phyloP scores from a whole-genome alignment of 768 basidiomycete genomes.

The Trametes cinnabarina region DNA sequence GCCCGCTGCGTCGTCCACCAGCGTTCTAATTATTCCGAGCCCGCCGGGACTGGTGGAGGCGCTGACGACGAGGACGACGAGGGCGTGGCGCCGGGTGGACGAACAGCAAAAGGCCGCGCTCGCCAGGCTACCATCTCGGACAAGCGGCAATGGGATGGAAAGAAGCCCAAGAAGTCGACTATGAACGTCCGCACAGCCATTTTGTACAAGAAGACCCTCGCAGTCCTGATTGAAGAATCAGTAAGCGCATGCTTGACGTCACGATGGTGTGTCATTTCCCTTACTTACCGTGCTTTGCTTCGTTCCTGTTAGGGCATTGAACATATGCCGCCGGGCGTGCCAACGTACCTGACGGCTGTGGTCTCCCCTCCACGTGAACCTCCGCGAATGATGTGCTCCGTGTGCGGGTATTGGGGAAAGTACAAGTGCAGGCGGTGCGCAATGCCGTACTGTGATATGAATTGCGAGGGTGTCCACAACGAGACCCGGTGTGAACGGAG shows the following conservation, averaged over 20 bases:
- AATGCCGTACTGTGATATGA: constrained; percentile 70
- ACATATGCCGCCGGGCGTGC: constrained; percentile 46
- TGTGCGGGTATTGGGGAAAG: constrained; percentile 81
- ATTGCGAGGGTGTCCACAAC: constrained; percentile 69
- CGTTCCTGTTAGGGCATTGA: constrained; percentile 51
- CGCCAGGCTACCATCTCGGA: constrained; percentile 66
- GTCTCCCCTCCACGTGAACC: constrained; percentile 62
- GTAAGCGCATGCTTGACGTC: constrained; percentile 44
- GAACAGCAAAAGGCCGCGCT: constrained; percentile 62
- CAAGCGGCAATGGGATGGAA: constrained; percentile 59
- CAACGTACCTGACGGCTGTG: constrained; percentile 71
- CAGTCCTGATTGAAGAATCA: constrained; percentile 73
- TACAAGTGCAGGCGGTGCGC: constrained; percentile 80
- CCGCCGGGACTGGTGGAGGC: constrained; percentile 35
- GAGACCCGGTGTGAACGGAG: constrained; percentile 82
- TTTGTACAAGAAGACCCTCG: constrained; percentile 78
- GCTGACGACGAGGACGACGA: constrained; percentile 39
- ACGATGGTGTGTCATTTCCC: no score
- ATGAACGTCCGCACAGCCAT: constrained; percentile 80
- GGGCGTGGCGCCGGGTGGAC: constrained; percentile 39
- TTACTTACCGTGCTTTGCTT: neutral
- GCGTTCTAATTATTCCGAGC: constrained; percentile 78
- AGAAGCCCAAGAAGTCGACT: constrained; percentile 73
- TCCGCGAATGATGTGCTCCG: constrained; percentile 73
- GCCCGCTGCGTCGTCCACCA: constrained; percentile 28